Base-by-base conservation (phyloP, 2,329 filamentous ascomycete genomes). In the Scytalidium sp. region DNA sequence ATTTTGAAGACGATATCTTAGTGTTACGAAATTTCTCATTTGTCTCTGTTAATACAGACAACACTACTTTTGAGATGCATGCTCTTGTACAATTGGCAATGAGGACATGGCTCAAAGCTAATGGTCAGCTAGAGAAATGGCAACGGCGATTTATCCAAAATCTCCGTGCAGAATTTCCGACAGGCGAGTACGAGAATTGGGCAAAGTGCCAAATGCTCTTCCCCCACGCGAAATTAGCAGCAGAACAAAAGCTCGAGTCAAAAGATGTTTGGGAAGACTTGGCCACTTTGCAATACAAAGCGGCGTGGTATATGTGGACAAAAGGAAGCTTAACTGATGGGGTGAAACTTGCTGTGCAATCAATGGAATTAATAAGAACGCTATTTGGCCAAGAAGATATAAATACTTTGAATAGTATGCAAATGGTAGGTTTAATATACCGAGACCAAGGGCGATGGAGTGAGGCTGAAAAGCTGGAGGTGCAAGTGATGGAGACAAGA, bases 31-130 rank as follows among this genome's bases (percentile, higher is more conserved):
- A 68, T 49, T 75, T 64, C 54, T 69, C 59, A 0, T 66, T 75
- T 11, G 52, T 75, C 15, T 50, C 59, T 0, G 36, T 50, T 2
- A 59, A 54, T n/a, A 52, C 50, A 23, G 19, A 45, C 19, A 53
- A 54, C 1, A 58, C 52, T 9, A 46, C 52, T 2, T 73, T 70
- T 44, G 65, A 70, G 50, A 75, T 75, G 70, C 72, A 76, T 55
- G 40, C 51, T 6, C 61, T 76, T 3, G 72, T 75, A 19, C 69
- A 73, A 53, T 51, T 73, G n/a, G n/a, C n/a, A n/a, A n/a, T n/a
- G n/a, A n/a, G 60, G 46, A 59, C 48, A 32, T 72, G 67, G 69
- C 57, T 70, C 13, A 45, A 64, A 48, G 50, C 46, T 3, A 15
- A 57, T 3, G 52, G 52, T 2, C 27, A 64, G 46, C 41, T 56